These are phyloP conservation scores for Sideroxylon spinosum DNA, from an alignment of 179 eudicot genomes.

Conservation along the genomic window DNA sequence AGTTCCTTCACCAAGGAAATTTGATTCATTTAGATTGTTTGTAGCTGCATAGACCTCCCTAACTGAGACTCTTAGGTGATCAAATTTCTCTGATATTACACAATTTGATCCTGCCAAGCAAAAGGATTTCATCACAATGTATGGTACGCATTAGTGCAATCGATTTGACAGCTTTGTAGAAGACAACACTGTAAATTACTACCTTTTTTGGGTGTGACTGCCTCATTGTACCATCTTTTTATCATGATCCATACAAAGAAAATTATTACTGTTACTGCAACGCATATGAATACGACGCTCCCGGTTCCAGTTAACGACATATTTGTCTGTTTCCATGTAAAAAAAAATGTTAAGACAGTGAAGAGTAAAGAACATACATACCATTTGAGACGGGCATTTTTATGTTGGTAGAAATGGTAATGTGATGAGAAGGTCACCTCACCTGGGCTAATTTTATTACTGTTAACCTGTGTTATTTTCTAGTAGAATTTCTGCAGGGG, in stretches of 20 bases:
- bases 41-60: conserved; percentile 34
- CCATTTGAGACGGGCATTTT: not conserved
- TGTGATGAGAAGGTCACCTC: not conserved
- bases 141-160: not conserved
- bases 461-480: not conserved
- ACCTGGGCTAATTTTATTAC: conserved; percentile 12
- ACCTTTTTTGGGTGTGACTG: conserved; percentile 3
- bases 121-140: not conserved
- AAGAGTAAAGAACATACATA: conserved; percentile 9
- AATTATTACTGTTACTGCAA: not conserved
- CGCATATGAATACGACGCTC: conserved; percentile 6
- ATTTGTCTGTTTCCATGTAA: conserved; percentile 9
- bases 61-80: conserved; percentile 14
- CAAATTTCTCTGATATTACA: conserved; percentile 19
- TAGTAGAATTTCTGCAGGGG: not conserved
- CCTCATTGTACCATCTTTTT: conserved; percentile 6
- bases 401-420: not conserved
- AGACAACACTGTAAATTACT: conserved; percentile 8
- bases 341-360: not conserved
- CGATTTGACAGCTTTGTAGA: not conserved
- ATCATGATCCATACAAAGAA: not conserved
- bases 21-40: conserved; percentile 26
- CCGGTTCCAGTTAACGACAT: conserved; percentile 11
- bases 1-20: conserved; percentile 40
- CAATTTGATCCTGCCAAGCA: conserved; percentile 14